Percentiles rank a stretch among this genome's conserved stretches.
Evolutionary conservation across 2,329 filamentous ascomycete genomes (phyloP).

Genomic region (Fusarium sp.): DNA sequence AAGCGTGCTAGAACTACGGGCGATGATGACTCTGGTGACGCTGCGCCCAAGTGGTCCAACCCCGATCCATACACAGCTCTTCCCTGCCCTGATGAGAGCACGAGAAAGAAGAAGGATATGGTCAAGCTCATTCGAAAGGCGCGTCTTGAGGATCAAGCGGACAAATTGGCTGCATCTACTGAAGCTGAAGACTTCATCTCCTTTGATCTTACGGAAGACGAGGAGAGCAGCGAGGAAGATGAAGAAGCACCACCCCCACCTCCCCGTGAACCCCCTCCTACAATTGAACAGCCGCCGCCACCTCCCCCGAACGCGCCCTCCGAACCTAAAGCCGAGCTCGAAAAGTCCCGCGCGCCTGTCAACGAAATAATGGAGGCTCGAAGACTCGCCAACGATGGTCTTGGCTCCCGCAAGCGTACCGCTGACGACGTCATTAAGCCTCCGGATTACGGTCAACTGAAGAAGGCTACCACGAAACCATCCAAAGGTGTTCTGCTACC

Average conservation of each 20-base stretch:
- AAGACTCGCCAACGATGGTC: conserved; percentile 55
- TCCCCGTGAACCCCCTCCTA: conserved; percentile 17
- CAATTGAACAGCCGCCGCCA: conserved; percentile 11
- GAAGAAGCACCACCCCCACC: conserved; percentile 33
- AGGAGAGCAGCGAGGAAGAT: conserved; percentile 52
- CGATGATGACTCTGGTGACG: conserved; percentile 54
- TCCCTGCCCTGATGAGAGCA: conserved; percentile 80
- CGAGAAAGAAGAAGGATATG: conserved; percentile 84
- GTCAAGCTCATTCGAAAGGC: conserved; percentile 94
- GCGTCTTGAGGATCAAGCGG: conserved; percentile 69
- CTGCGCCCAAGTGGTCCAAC: conserved; percentile 88
- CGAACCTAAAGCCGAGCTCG: conserved; percentile 36
- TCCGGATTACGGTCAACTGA: conserved; percentile 64
- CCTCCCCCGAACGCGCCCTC: conserved; percentile 43
- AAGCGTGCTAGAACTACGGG: conserved; percentile 51
- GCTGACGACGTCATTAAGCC: conserved; percentile 75
- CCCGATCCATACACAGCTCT: conserved; percentile 92
- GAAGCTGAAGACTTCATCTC: conserved; percentile 90
- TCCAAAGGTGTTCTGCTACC: conserved; percentile 62
- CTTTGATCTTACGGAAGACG: conserved; percentile 75
- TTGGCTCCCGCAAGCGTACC: conserved; percentile 80
- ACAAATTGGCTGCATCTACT: conserved; percentile 64
- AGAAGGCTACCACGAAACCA: conserved; percentile 63
- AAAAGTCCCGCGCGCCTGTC: conserved; percentile 12
- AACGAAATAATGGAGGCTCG: conserved; percentile 3